Evolutionary conservation across 208 protist species (phyloP).

Genomic region (Trichomonas tenax): DNA sequence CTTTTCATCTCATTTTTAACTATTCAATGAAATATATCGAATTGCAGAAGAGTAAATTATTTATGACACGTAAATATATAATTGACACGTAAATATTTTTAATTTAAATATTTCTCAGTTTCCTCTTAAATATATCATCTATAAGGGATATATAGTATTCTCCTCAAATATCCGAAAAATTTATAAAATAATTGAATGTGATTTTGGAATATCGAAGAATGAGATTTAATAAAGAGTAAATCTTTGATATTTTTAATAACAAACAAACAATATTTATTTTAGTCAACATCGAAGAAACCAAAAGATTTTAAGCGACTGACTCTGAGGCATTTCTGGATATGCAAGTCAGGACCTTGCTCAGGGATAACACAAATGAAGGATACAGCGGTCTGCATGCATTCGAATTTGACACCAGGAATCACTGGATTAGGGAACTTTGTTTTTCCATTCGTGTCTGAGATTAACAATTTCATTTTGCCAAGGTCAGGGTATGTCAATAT

Average conservation of each 20-base stretch:
- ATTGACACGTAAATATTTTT: no score
- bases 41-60: no score
- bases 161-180: no score
- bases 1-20: no score
- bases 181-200: no score
- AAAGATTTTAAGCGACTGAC: background rate
- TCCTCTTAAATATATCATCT: no score
- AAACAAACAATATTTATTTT: background rate
- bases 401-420: background rate
- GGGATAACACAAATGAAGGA: background rate
- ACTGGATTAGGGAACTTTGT: background rate
- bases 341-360: background rate
- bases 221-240: no score
- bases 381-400: background rate
- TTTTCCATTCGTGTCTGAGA: background rate
- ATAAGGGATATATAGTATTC: no score
- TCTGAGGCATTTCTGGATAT: background rate
- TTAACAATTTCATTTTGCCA: background rate
- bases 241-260: background rate
- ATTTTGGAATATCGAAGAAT: no score
- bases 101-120: no score
- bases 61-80: no score
- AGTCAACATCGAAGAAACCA: background rate
- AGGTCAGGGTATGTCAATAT: background rate
- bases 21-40: no score